Evolutionary conservation across 306 rosid species (phyloP).

Genomic region (Hippophae tibetana): DNA sequence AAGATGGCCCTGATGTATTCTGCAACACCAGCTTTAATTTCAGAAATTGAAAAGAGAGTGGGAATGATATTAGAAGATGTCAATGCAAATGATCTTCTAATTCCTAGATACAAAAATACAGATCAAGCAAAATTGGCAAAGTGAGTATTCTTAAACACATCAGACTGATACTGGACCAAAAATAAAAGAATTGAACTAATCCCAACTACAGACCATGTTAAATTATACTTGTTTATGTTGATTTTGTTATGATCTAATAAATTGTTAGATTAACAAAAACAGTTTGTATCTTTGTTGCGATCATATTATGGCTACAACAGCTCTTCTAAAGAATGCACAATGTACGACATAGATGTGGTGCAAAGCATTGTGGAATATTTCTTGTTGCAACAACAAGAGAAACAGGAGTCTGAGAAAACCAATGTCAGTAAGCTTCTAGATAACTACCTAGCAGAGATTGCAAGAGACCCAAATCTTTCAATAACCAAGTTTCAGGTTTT

Average conservation of each 20-base stretch:
- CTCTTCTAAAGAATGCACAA: slow-evolving; percentile 47
- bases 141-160: slow-evolving; percentile 37
- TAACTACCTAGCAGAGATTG: slow-evolving; percentile 80
- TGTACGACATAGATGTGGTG: slow-evolving; percentile 70
- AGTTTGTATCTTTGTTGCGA: slow-evolving; percentile 15
- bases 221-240: too few species aligned
- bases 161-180: too few species aligned
- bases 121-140: slow-evolving; percentile 41
- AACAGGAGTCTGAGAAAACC: slow-evolving; percentile 46
- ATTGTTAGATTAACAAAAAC: neutral
- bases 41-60: slow-evolving; percentile 82
- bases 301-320: slow-evolving; percentile 30
- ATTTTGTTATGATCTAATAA: too few species aligned
- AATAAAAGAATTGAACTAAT: too few species aligned
- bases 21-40: slow-evolving; percentile 64
- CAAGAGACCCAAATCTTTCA: slow-evolving; percentile 80
- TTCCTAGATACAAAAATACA: slow-evolving; percentile 59
- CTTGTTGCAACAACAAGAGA: slow-evolving; percentile 71
- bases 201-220: too few species aligned
- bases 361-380: slow-evolving; percentile 81
- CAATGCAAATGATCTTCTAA: slow-evolving; percentile 66
- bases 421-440: slow-evolving; percentile 80
- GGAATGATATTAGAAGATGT: slow-evolving; percentile 84
- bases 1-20: slow-evolving; percentile 82
- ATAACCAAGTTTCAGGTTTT: slow-evolving; percentile 71